These are phyloP conservation scores for Coniferiporia weirii DNA, from an alignment of 1,284 basidiomycete genomes.

Conservation along the genomic window DNA sequence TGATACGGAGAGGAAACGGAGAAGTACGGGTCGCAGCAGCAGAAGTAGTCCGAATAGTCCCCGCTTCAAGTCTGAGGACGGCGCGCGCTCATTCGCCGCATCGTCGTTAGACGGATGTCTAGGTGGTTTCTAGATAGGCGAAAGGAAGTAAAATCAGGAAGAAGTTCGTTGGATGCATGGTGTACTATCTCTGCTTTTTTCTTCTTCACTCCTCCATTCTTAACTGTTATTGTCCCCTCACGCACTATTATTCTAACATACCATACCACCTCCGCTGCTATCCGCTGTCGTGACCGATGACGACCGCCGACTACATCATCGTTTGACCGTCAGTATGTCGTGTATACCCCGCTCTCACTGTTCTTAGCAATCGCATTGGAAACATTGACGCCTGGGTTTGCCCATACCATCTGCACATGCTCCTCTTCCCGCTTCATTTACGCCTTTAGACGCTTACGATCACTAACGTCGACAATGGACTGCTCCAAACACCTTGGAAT, in stretches of 20 bases:
- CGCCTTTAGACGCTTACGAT: background rate
- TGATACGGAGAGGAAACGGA: constrained; percentile 20
- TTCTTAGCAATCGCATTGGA: constrained; percentile 10
- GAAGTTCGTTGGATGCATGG: constrained; percentile 13
- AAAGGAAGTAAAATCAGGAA: constrained; percentile 1
- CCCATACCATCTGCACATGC: background rate
- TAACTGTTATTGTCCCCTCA: constrained; percentile 1
- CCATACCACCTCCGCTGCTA: constrained; percentile 1
- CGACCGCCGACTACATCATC: background rate
- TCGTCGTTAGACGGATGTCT: constrained; percentile 39
- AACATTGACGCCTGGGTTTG: constrained; percentile 16
- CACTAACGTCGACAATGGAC: background rate
- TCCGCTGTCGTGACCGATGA: constrained; percentile 10
- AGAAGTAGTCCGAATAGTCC: constrained; percentile 1
- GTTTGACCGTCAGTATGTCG: background rate
- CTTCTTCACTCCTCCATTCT: background rate
- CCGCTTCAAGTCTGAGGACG: constrained; percentile 17
- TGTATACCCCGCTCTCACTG: constrained; percentile 14
- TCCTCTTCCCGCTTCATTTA: background rate
- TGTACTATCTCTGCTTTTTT: constrained; percentile 5
- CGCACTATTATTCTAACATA: background rate
- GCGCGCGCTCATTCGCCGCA: constrained; percentile 27
- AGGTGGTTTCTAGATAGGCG: constrained; percentile 36
- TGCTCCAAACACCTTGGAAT: too few relatives aligned
- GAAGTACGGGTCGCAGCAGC: constrained; percentile 6